Evolutionary conservation across 2,329 filamentous ascomycete species (phyloP), one percentile per base, ranked within the genome.

Genomic region (Calonectria pseudoturangicola): DNA sequence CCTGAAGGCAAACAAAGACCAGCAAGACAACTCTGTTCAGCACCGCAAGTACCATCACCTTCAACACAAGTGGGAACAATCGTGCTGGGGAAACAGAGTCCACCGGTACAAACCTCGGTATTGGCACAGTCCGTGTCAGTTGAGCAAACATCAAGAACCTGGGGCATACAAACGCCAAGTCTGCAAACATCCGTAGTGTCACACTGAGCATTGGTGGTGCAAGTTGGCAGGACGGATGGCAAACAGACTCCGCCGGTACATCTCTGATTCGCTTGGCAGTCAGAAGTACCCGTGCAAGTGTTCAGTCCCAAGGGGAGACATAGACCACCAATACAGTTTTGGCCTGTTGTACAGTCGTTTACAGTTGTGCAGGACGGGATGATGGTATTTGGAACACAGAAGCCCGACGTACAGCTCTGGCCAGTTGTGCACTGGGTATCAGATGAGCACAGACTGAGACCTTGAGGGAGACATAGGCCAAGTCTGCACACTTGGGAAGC

Each of bases 31-130:
- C 50, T 70, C 43, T 73, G 30, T 13, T 36, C 51, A 21, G 50
- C 21, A 3, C 16, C 10, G 13, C 71, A 73, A 4, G 27, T 48
- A 25, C n/a, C 36, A 12, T 71, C 54, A 8, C 69, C 69, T 18
- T 51, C 50, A 18, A 58, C 16, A 28, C 69, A 71, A 9, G 56
- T n/a, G 12, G 66, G 69, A 12, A 48, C 16, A 10, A 30, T 39
- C 0, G 54, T 43, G 33, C 69, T 67, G 4, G 71, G 71, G 30
- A 73, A 54, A 51, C 69, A 71, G 10, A 63, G 16, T 4, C 56
- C 56, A 12, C 54, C 63, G 9, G 56, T 71, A 9, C 69, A 71
- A 25, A 36, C 21, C 39, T 64, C 64, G 1, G 47, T 41, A 6
- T 58, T 39, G 6, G 64, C 30, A 16, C 69, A 71, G 16, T 67